Base-by-base conservation (phyloP, 1,139 yeast species). In the Lizanozyma gosingica region DNA sequence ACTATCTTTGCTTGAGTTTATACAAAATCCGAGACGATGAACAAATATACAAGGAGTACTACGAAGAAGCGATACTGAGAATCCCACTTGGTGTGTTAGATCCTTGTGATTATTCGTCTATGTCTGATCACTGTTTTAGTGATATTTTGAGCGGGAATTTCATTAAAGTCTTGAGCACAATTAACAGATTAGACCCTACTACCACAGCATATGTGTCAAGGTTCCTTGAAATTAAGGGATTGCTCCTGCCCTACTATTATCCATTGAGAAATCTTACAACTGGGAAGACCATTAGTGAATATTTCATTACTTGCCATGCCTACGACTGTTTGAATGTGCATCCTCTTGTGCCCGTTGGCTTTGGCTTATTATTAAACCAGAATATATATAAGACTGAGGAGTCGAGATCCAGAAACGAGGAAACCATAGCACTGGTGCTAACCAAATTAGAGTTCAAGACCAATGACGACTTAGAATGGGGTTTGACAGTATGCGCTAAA, bases 381-480 rank as follows among this genome's bases (percentile, higher is more conserved):
- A 52, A 57, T 27, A 52, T 67, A 2, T 50, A 60, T 2, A 50
- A 22, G 29, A 22, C 6, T 11, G 29, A 22, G 11, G 29, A 22
- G 29, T 11, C 9, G 11, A 22, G 29, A 22, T 22, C 6, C 29
- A 6, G 11, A 11, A 22, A 22, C 29, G 29, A 22, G 11, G 9
- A 22, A 22, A 22, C 29, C 9, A 22, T 22, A 6, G 29, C 29
- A 22, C 11, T 11, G 6, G 29, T 69, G 74, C 41, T 62, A 86
- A 33, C 88, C 90, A 8, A 62, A 63, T 15, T 81, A 70, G 51
- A 77, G 35, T 78, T 78, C 51, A 62, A 70, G 39, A 74, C 80
- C 4, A 81, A 80, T 50, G 92, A 83, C 52, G 95, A 85, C 51
- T 67, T 83, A 47, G 94, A 84, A 55, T 84, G 94, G 94, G 77